These are phyloP conservation scores for Cylindrotheca fusiformis DNA, from an alignment of 108 stramenopile species.

Conservation along the genomic window DNA sequence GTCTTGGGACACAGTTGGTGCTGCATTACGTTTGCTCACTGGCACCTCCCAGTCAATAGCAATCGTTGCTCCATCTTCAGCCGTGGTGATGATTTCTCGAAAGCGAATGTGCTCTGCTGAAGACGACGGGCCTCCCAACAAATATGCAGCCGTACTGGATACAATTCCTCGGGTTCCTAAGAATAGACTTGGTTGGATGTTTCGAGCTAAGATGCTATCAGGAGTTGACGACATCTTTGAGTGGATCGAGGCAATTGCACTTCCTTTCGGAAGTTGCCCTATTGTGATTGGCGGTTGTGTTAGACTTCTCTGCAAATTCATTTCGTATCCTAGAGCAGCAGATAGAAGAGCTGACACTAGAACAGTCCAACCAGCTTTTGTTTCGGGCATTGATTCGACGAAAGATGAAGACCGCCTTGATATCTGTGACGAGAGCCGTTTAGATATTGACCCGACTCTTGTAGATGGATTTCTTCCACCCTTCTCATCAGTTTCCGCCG, in stretches of 20 bases:
- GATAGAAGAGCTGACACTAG: conserved; percentile 38
- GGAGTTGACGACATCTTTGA: conserved; percentile 27
- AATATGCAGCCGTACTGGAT: conserved; percentile 70
- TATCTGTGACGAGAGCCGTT: conserved; percentile 26
- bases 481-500: background rate
- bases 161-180: conserved; percentile 73
- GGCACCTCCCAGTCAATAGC: conserved; percentile 85
- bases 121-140: conserved; percentile 40
- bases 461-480: background rate
- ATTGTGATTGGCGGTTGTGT: conserved; percentile 64
- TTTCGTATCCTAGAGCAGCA: conserved; percentile 55
- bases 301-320: conserved; percentile 45
- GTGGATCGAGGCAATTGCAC: conserved; percentile 24
- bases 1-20: conserved; percentile 7
- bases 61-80: conserved; percentile 64
- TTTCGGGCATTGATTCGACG: conserved; percentile 54
- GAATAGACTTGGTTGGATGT: conserved; percentile 69
- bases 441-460: conserved; percentile 36
- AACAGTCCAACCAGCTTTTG: conserved; percentile 64
- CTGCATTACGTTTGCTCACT: background rate
- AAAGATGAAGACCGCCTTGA: conserved; percentile 36
- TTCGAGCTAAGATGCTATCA: conserved; percentile 50
- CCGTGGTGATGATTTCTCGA: conserved; percentile 67
- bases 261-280: conserved; percentile 40
- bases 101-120: conserved; percentile 35